Percentiles rank a stretch among this genome's conserved stretches.
Evolutionary conservation across 768 basidiomycete genomes (phyloP).

Genomic region (Xerocomus spinulosus): DNA sequence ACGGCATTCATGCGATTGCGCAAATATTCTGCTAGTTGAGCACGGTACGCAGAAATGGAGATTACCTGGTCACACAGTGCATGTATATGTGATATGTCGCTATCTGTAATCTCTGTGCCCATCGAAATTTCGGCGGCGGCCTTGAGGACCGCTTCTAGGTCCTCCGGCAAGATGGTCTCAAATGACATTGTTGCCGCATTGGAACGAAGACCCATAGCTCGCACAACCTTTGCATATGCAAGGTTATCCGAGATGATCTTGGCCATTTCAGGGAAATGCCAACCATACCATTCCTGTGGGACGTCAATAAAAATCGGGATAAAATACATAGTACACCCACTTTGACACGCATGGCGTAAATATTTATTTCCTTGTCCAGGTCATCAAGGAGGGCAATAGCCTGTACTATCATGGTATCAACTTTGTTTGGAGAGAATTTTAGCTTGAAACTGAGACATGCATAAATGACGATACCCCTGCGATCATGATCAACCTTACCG

Average conservation of each 20-base stretch:
- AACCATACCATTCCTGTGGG: constrained; percentile 97
- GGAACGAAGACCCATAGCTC: constrained; percentile 94
- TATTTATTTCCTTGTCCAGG: constrained; percentile 99
- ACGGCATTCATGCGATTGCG: constrained; percentile 98
- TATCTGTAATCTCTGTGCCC: constrained; percentile 98
- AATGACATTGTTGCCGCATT: constrained; percentile 86
- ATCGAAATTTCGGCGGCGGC: constrained; percentile 97
- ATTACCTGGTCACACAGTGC: constrained; percentile 98
- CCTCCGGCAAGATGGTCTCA: constrained; percentile 89
- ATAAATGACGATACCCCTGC: constrained; percentile 4
- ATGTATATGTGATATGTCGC: constrained; percentile 95
- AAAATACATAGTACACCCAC: constrained; percentile 39
- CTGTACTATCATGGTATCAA: constrained; percentile 99
- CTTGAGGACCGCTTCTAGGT: constrained; percentile 92
- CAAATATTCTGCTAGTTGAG: constrained; percentile 94
- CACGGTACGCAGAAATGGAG: constrained; percentile 89
- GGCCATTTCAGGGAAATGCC: constrained; percentile 99
- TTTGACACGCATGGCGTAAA: constrained; percentile 99
- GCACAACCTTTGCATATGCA: constrained; percentile 93
- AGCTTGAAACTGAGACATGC: constrained; percentile 79
- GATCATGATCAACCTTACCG: constrained; percentile 46
- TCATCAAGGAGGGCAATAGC: constrained; percentile 97
- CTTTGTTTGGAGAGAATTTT: constrained; percentile 99
- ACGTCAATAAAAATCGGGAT: background rate
- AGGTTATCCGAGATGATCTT: constrained; percentile 98